Conservation (phyloP, 2,329 filamentous ascomycete genomes). For the Aspergillus bombycis region DNA sequence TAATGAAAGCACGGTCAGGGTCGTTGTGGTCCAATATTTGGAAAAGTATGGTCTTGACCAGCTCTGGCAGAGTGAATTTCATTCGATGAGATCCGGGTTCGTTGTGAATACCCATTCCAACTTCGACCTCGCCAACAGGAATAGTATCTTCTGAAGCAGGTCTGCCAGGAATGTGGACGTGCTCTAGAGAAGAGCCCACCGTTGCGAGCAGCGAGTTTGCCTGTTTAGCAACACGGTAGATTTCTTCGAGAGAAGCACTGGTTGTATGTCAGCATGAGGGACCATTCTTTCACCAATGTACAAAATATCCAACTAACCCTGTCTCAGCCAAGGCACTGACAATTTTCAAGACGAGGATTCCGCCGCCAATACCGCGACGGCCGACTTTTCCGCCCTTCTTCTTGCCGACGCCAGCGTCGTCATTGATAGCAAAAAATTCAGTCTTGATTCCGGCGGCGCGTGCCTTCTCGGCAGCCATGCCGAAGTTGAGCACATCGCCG, state of each 20-base stretch:
- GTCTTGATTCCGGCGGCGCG: constrained; percentile 75
- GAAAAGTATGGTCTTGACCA: constrained; percentile 65
- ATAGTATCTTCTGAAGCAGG: constrained; percentile 56
- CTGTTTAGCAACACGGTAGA: constrained; percentile 71
- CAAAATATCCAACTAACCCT: constrained; percentile 52
- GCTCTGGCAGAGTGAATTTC: constrained; percentile 51
- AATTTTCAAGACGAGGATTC: constrained; percentile 89
- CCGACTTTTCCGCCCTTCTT: constrained; percentile 87
- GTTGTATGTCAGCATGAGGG: neutral
- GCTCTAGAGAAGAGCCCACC: constrained; percentile 81
- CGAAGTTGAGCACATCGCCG: constrained; percentile 87
- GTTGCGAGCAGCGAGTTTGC: constrained; percentile 77
- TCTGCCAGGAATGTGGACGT: constrained; percentile 91
- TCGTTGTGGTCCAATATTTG: constrained; percentile 67
- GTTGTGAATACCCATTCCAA: constrained; percentile 76
- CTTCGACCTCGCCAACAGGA: constrained; percentile 61
- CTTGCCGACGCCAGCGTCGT: constrained; percentile 88
- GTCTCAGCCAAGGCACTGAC: constrained; percentile 77
- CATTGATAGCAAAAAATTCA: constrained; percentile 89
- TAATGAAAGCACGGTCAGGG: constrained; percentile 65
- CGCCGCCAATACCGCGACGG: constrained; percentile 85
- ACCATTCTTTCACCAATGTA: neutral
- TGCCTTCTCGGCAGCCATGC: constrained; percentile 90
- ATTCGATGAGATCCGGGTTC: constrained; percentile 60
- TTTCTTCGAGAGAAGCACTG: constrained; percentile 65